Evolutionary conservation across 2,329 filamentous ascomycete genomes (phyloP).

Genomic region (Exophiala calicioides): DNA sequence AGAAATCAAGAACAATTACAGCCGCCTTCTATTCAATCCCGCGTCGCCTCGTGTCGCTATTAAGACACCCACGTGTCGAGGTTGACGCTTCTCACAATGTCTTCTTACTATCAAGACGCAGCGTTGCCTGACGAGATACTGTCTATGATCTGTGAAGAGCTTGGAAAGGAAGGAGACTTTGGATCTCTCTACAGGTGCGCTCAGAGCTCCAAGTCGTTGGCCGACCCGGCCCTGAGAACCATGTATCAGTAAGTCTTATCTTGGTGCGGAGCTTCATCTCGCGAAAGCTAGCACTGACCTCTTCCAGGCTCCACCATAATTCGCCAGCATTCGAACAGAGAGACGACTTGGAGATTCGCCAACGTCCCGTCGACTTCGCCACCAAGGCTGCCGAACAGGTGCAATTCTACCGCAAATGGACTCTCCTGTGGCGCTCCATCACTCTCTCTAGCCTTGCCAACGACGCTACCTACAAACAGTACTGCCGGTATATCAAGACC

Average conservation of each 20-base stretch:
- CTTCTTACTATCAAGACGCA: constrained; percentile 12
- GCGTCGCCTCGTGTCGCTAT: no score
- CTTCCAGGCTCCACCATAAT: constrained; percentile 24
- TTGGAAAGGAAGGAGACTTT: constrained; percentile 59
- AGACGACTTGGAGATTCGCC: constrained; percentile 29
- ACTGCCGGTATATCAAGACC: constrained; percentile 66
- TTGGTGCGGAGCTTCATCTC: not conserved
- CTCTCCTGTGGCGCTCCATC: constrained; percentile 67
- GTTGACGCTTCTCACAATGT: no score
- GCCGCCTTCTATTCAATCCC: no score
- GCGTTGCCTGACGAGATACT: constrained; percentile 31
- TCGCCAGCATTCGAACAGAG: constrained; percentile 30
- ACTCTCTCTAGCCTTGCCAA: constrained; percentile 62
- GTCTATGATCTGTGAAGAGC: constrained; percentile 55
- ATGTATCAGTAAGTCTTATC: constrained; percentile 60
- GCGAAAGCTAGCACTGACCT: not conserved
- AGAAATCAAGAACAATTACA: no score
- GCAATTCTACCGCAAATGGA: constrained; percentile 58
- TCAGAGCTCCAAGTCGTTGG: constrained; percentile 57
- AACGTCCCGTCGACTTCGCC: constrained; percentile 18
- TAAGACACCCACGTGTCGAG: no score
- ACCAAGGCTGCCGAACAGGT: constrained; percentile 43
- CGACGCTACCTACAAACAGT: constrained; percentile 62
- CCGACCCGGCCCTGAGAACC: constrained; percentile 59
- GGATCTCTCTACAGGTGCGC: constrained; percentile 62